phyloP scores from a whole-genome alignment of 768 basidiomycete species.

The Calocera cornea region DNA sequence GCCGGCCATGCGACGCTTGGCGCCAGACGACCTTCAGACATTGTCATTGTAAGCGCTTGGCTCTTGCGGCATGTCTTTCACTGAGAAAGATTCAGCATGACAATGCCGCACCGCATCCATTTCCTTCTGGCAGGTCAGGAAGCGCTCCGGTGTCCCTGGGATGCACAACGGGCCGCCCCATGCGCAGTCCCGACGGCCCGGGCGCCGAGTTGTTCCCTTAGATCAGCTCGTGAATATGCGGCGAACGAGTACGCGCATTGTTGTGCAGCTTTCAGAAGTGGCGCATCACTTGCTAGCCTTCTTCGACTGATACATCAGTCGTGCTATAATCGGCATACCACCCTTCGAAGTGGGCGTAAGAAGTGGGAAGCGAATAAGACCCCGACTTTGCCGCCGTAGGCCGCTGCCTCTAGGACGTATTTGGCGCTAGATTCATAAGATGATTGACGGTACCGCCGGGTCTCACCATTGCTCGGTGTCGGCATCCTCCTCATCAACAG shows the following conservation, averaged over 20 bases:
- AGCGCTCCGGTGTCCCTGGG: too few species aligned
- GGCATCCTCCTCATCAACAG: too few species aligned
- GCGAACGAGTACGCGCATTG: neutral
- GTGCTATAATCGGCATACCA: neutral
- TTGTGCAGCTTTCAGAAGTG: neutral
- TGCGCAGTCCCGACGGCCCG: too few species aligned
- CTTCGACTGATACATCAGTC: neutral
- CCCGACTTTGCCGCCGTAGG: neutral
- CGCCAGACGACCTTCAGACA: too few species aligned
- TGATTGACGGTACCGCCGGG: neutral
- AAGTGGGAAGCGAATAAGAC: neutral
- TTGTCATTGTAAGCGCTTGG: too few species aligned
- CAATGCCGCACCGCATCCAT: too few species aligned
- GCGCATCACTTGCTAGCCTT: neutral
- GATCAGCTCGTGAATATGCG: neutral
- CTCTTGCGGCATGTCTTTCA: too few species aligned
- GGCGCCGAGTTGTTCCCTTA: neutral
- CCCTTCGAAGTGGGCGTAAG: neutral
- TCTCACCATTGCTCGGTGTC: too few species aligned
- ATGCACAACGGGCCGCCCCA: too few species aligned
- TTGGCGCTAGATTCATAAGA: neutral
- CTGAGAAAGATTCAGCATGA: too few species aligned
- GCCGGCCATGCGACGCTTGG: too few species aligned
- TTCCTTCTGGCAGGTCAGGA: too few species aligned
- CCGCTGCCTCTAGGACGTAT: neutral